Percentiles rank a stretch among this genome's conserved stretches.
phyloP scores from a whole-genome alignment of 2,329 filamentous ascomycete genomes.

The Nakataea oryzae region DNA sequence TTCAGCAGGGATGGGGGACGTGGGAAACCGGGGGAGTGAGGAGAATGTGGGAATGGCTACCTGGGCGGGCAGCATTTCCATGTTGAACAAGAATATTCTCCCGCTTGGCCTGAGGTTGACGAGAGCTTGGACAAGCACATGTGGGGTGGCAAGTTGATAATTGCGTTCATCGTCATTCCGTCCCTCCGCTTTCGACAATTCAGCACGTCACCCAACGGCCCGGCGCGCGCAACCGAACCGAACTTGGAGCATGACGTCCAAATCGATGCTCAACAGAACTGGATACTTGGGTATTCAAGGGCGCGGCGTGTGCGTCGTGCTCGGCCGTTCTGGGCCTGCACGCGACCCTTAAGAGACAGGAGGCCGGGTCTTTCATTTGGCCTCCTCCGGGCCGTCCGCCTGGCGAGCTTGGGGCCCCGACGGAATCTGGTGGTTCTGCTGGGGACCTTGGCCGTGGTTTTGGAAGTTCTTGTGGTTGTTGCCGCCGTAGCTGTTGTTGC shows the following conservation, averaged over 20 bases:
- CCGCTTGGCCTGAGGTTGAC: neutral
- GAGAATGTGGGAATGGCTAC: neutral
- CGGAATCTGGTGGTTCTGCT: conserved; percentile 22
- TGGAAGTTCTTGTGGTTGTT: conserved; percentile 33
- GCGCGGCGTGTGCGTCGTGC: neutral
- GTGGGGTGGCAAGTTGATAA: neutral
- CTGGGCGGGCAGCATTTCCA: neutral
- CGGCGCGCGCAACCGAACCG: too few relatives aligned
- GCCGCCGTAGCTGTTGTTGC: conserved; percentile 40
- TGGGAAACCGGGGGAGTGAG: neutral
- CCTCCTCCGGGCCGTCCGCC: conserved; percentile 31
- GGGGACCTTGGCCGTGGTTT: conserved; percentile 31
- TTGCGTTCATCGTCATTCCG: neutral
- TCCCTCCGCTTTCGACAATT: neutral
- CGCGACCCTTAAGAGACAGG: neutral
- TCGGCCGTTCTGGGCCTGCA: neutral
- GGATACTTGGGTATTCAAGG: neutral
- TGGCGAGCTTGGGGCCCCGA: conserved; percentile 22
- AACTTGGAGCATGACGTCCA: neutral
- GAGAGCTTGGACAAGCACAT: neutral
- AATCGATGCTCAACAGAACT: neutral
- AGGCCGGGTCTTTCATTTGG: conserved; percentile 21
- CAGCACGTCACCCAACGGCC: neutral
- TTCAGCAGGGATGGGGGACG: neutral
- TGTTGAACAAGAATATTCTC: neutral